Conservation (phyloP, 1,139 yeast genomes). For the Saccharomycopsis hybrid region DNA sequence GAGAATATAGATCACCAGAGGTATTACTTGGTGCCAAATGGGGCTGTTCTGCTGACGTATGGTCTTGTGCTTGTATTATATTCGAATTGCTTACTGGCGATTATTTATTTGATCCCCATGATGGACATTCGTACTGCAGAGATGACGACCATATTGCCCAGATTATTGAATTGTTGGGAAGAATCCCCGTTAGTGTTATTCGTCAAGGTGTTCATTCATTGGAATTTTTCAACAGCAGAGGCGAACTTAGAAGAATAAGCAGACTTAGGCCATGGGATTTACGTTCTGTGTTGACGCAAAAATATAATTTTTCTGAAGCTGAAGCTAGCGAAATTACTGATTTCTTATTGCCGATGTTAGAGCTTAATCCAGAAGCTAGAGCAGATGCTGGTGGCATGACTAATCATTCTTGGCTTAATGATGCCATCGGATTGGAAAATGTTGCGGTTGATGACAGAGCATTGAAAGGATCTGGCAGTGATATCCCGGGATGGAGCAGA, state of each 20-base stretch:
- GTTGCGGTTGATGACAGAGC: constrained; percentile 41
- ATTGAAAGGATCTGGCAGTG: constrained; percentile 57
- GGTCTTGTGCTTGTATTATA: constrained; percentile 79
- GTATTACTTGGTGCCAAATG: constrained; percentile 55
- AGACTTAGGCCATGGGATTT: constrained; percentile 63
- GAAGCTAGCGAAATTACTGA: constrained; percentile 52
- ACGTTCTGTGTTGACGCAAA: constrained; percentile 51
- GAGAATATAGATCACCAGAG: constrained; percentile 84
- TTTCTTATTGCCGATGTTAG: constrained; percentile 61
- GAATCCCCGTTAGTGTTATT: constrained; percentile 45
- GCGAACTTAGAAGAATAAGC: constrained; percentile 49
- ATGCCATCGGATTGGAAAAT: constrained; percentile 54
- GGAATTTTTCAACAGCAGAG: constrained; percentile 47
- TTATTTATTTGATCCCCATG: constrained; percentile 75
- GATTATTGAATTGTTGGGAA: constrained; percentile 59
- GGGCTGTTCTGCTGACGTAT: constrained; percentile 81
- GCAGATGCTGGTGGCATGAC: constrained; percentile 76
- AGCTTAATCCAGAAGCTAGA: constrained; percentile 57
- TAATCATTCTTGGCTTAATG: constrained; percentile 65
- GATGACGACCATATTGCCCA: constrained; percentile 88
- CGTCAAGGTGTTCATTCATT: constrained; percentile 45
- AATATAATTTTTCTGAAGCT: constrained; percentile 45
- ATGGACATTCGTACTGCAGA: constrained; percentile 53
- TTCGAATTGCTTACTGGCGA: constrained; percentile 84
- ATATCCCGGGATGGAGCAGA: constrained; percentile 55